Conservation (phyloP, 345 rosid species). For the Murraya paniculata region DNA sequence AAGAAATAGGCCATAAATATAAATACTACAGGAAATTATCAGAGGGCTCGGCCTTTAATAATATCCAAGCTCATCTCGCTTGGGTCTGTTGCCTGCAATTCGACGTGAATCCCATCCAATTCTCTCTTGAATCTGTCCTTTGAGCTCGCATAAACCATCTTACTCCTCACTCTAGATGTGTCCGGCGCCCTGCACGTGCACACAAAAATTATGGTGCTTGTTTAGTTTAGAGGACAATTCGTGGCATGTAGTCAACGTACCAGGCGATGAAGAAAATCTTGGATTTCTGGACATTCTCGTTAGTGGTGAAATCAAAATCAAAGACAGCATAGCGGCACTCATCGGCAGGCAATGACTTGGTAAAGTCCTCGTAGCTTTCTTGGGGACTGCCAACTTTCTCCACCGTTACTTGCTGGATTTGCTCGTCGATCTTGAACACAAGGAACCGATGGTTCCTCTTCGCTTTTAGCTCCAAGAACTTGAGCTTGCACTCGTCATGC, state of each 20-base stretch:
- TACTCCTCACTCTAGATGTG: slow-evolving; percentile 62
- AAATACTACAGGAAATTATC: neutral
- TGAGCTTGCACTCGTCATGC: slow-evolving; percentile 70
- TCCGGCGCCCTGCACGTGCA: slow-evolving; percentile 52
- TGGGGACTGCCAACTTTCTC: slow-evolving; percentile 59
- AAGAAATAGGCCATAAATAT: no score
- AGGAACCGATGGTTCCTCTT: slow-evolving; percentile 64
- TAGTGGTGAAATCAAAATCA: slow-evolving; percentile 56
- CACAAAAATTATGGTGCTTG: no score
- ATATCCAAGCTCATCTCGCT: slow-evolving; percentile 73
- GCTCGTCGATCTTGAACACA: slow-evolving; percentile 65
- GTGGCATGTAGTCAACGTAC: slow-evolving; percentile 14
- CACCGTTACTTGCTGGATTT: slow-evolving; percentile 53
- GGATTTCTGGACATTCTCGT: slow-evolving; percentile 70
- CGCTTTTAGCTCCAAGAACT: slow-evolving; percentile 65
- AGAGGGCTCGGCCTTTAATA: slow-evolving; percentile 49
- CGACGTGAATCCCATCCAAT: slow-evolving; percentile 72
- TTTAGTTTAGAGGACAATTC: no score
- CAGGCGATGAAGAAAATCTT: slow-evolving; percentile 77
- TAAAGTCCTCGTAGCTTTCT: slow-evolving; percentile 53
- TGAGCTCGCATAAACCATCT: slow-evolving; percentile 78
- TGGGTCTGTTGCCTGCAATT: slow-evolving; percentile 74
- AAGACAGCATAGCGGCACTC: slow-evolving; percentile 63
- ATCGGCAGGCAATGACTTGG: slow-evolving; percentile 45
- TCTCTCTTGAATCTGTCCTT: slow-evolving; percentile 78